Base-by-base conservation (phyloP, 495 filamentous ascomycete genomes). In the Penicillium paradoxum region DNA sequence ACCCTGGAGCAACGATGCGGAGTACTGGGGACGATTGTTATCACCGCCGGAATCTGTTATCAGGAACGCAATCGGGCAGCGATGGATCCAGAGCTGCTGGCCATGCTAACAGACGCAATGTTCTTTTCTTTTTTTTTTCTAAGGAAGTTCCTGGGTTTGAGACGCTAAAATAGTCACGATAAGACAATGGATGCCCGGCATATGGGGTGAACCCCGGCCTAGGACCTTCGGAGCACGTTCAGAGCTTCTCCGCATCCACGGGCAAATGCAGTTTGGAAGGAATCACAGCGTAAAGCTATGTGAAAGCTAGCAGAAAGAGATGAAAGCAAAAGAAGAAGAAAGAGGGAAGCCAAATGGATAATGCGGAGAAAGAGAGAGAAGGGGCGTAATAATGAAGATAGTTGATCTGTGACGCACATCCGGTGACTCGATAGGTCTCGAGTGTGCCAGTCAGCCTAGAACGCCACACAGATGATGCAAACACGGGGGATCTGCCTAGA, bases 231-330 rank as follows among this genome's bases (percentile, higher is more conserved):
- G 60, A 63, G 64, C 50, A 52, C 58, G 60, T 64, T 59, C 62
- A 54, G 62, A 71, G 70, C 72, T 75, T 74, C 72, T 73, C 72
- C 73, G 72, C 73, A 76, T 70, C 56, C 46, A 73, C 58, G 48
- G 59, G 45, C 34, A 46, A 58, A 49, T 50, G 15, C 24, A 44
- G 39, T 36, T 49, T 39, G 44, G 45, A 37, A 45, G 39, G 32
- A 41, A 36, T 43, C 30, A 34, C 25, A 45, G 42, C 42, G 39
- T 54, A n/a, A n/a, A n/a, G n/a, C n/a, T 25, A 4, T 5, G 13
- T 37, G 34, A 37, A 17, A 37, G 3, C n/a, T 17, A 11, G 33
- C 14, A n/a, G 6, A 15, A 7, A 37, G 4, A 37, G 10, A 36
- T 17, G n/a, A 37, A 18, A 18, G 10, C 22, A 17, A 18, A 18